Percentiles rank a stretch among this genome's conserved stretches.
phyloP scores from a whole-genome alignment of 2,329 filamentous ascomycete genomes.

The Colletotrichum costaricense region DNA sequence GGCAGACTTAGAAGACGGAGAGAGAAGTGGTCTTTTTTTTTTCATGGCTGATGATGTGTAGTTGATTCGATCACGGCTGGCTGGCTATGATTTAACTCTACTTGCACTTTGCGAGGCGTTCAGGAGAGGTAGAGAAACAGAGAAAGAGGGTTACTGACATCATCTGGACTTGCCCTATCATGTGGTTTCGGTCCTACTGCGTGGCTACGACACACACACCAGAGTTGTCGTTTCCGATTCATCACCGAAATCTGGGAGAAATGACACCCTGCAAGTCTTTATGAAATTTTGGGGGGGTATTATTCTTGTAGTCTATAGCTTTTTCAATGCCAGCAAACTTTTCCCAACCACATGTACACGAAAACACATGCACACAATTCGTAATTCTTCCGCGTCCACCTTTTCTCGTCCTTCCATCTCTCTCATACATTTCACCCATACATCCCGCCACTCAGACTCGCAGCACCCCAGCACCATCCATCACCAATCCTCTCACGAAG shows the following conservation, averaged over 20 bases:
- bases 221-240: not conserved
- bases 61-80: not conserved
- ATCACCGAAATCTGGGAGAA: not conserved
- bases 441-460: not conserved
- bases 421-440: not conserved
- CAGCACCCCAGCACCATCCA: not conserved
- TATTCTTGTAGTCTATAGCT: conserved; percentile 35
- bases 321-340: conserved; percentile 31
- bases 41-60: not conserved
- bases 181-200: not conserved
- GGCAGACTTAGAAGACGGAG: conserved; percentile 59
- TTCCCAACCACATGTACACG: conserved; percentile 30
- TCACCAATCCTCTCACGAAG: conserved; percentile 40
- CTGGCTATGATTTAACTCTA: not conserved
- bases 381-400: not conserved
- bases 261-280: not conserved
- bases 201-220: not conserved
- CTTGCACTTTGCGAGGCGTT: conserved; percentile 23
- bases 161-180: not conserved
- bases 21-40: not conserved
- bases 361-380: not conserved
- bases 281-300: conserved; percentile 26
- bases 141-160: not conserved
- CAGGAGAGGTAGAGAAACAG: not conserved
- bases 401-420: not conserved